Evolutionary conservation across 2,329 filamentous ascomycete species (phyloP).

Genomic region (Cordyceps cicadae): DNA sequence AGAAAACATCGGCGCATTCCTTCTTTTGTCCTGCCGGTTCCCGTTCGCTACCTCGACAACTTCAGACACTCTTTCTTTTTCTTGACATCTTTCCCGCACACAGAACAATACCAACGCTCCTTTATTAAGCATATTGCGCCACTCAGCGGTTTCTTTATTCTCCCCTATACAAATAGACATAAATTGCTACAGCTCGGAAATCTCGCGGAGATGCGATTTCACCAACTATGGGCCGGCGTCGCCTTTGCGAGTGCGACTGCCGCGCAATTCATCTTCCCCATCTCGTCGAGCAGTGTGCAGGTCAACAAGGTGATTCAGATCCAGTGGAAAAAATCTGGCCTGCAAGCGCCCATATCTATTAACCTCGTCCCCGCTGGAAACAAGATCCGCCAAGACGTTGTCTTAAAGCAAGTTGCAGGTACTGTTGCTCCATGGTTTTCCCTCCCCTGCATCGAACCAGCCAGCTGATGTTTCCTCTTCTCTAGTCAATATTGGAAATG

Average conservation of each 20-base stretch:
- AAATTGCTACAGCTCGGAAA: neutral
- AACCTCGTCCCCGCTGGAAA: conserved; percentile 16
- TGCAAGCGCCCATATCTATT: conserved; percentile 17
- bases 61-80: neutral
- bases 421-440: neutral
- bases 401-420: conserved; percentile 18
- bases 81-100: neutral
- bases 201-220: neutral
- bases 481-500: conserved; percentile 17
- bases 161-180: neutral
- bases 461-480: neutral
- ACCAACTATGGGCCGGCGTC: neutral
- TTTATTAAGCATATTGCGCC: neutral
- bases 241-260: conserved; percentile 1
- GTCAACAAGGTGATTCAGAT: conserved; percentile 15
- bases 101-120: neutral
- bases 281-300: conserved; percentile 7
- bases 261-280: conserved; percentile 15
- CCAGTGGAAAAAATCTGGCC: conserved; percentile 16
- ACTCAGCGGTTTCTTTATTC: neutral
- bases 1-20: neutral
- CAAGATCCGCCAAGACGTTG: conserved; percentile 13
- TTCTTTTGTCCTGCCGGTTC: neutral
- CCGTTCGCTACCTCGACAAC: neutral
- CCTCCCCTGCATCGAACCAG: neutral